A percentile compares a stretch with the other conserved stretches of the same genome.
Evolutionary conservation across 2,329 filamentous ascomycete species (phyloP).

Genomic region (Fusarium robinianum): DNA sequence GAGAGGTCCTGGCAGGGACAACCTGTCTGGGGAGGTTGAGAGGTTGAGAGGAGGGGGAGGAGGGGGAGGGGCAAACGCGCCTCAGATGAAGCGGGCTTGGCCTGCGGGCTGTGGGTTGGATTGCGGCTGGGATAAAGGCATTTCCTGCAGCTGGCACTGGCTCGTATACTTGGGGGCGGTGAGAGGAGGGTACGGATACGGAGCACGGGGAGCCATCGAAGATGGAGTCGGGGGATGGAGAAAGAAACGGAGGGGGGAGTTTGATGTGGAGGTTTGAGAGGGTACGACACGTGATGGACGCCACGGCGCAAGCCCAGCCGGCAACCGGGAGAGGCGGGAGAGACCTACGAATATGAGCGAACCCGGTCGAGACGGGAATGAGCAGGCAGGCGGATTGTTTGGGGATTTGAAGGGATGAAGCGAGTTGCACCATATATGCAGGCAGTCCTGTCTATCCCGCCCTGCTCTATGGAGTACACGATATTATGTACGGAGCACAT

Average conservation of each 20-base stretch:
- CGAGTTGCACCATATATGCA: too few relatives aligned
- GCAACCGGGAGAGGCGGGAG: background rate
- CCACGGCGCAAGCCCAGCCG: slow-evolving; percentile 7
- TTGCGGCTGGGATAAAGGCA: slow-evolving; percentile 6
- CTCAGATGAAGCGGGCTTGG: slow-evolving; percentile 11
- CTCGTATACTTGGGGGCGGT: slow-evolving; percentile 4
- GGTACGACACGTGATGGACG: slow-evolving; percentile 23
- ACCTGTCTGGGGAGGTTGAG: too few relatives aligned
- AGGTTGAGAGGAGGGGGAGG: too few relatives aligned
- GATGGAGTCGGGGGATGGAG: slow-evolving; percentile 15
- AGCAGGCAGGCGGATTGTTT: slow-evolving; percentile 1
- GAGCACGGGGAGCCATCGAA: slow-evolving; percentile 1
- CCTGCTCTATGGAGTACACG: too few relatives aligned
- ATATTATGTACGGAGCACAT: too few relatives aligned
- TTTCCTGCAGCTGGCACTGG: slow-evolving; percentile 18
- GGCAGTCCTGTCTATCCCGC: too few relatives aligned
- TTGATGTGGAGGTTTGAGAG: slow-evolving; percentile 17
- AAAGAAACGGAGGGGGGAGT: slow-evolving; percentile 3
- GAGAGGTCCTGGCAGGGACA: background rate
- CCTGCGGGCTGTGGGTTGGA: slow-evolving; percentile 22
- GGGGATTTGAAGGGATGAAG: slow-evolving; percentile 6
- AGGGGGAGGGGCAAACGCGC: slow-evolving; percentile 6
- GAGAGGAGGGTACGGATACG: background rate
- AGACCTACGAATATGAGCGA: background rate
- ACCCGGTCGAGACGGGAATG: background rate